Evolutionary conservation across 176 grass and related monocot genomes (phyloP), one percentile per base, ranked within the genome.

Genomic region (Saccharum officinarum): DNA sequence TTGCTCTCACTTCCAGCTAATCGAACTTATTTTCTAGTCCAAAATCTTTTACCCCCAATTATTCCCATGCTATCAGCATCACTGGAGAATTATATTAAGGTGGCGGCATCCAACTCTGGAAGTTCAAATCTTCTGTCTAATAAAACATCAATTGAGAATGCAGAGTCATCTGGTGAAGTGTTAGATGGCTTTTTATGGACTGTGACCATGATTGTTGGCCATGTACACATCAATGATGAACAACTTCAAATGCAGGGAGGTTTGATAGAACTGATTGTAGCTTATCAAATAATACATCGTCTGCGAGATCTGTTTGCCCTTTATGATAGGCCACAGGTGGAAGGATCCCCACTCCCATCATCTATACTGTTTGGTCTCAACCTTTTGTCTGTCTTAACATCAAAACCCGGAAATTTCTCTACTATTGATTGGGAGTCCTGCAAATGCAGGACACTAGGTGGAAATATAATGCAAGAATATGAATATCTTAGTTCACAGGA

Each of bases 81-180:
- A 67, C 88, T 99, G 66, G 97, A 99, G 76, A 99, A 99, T 86
- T 99, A 99, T 78, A 96, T 99, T 80, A 99, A 99, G 73, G 97
- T 94, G 66, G 97, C 97, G 84, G 97, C 97, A 69, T 95, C 92
- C 36, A 92, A 86, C 78, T 83, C 83, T 78, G 90, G 93, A 79
- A 88, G 67, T 88, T 84, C 83, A 82, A 95, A 86, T 41, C 67
- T 84, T 84, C 62, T 31, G 6, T 89, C 84, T 75, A 89, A 76
- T 80, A 99, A 92, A 96, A 82, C 87, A 52, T 92, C 85, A 85
- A 88, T 74, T 86, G 93, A 99, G 31, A 91, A 89, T 82, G 87
- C 89, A 82, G 93, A 96, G 71, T 92, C 90, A 69, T 85, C 89
- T 47, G 80, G 89, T 88, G 93, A 99, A 89, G 87, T 94, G 80